Evolutionary conservation across 306 rosid species (phyloP).

Genomic region (Sindora glabra): DNA sequence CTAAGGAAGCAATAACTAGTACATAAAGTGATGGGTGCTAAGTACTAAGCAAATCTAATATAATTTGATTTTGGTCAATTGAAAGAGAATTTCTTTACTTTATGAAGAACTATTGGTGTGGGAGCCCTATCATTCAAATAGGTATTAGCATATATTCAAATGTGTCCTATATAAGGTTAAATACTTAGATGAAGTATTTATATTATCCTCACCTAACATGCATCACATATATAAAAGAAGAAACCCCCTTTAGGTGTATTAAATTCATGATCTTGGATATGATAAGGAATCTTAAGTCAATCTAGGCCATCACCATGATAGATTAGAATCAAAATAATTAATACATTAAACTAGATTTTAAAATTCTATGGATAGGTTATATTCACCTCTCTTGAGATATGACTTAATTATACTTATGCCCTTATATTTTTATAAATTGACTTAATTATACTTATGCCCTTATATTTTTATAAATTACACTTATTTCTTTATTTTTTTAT

Average conservation of each 20-base stretch:
- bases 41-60: neutral
- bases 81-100: constrained; percentile 12
- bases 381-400: neutral
- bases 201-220: constrained; percentile 12
- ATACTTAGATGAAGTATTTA: neutral
- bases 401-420: neutral
- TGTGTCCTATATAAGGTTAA: constrained; percentile 10
- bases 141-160: constrained; percentile 1
- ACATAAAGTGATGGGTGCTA: neutral
- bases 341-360: neutral
- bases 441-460: no score
- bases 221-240: neutral
- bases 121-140: no score
- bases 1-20: neutral
- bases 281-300: neutral
- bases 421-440: no score
- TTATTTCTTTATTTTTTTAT: no score
- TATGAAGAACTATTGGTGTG: constrained; percentile 17
- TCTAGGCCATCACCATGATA: neutral
- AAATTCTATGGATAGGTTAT: neutral
- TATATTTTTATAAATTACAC: no score
- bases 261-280: neutral
- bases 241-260: neutral
- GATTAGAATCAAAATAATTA: neutral
- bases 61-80: constrained; percentile 12